Evolutionary conservation across 208 protist species (phyloP).

Genomic region (Trichomonas vaginalis): DNA sequence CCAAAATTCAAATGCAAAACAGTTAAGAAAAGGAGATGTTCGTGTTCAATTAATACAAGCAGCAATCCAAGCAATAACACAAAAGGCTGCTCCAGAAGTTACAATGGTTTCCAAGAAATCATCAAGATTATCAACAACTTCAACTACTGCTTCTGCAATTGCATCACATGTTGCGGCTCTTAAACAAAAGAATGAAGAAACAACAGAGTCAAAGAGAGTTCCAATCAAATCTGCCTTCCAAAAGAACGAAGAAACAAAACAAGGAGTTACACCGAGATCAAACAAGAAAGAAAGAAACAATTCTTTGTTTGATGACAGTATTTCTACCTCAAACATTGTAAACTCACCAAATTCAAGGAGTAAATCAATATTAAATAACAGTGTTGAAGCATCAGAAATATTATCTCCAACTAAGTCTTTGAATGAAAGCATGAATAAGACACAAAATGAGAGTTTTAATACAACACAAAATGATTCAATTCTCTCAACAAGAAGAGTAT

Average conservation of each 20-base stretch:
- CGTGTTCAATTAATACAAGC: not conserved
- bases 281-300: not conserved
- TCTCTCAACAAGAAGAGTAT: too few species aligned
- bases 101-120: not conserved
- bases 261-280: not conserved
- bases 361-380: too few species aligned
- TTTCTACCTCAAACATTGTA: not conserved
- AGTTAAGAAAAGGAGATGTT: not conserved
- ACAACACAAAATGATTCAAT: too few species aligned
- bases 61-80: not conserved
- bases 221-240: not conserved
- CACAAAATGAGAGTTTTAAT: too few species aligned
- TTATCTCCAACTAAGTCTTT: not conserved
- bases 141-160: not conserved
- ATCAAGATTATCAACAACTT: not conserved
- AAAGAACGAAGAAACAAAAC: too few species aligned
- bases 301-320: not conserved
- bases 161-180: not conserved
- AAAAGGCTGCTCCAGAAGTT: not conserved
- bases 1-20: not conserved
- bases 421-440: not conserved
- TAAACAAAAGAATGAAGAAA: not conserved
- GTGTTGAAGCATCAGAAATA: not conserved
- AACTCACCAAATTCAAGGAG: not conserved
- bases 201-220: not conserved